Evolutionary conservation across 2,329 filamentous ascomycete genomes (phyloP).

Genomic region (Xylaria sp.): DNA sequence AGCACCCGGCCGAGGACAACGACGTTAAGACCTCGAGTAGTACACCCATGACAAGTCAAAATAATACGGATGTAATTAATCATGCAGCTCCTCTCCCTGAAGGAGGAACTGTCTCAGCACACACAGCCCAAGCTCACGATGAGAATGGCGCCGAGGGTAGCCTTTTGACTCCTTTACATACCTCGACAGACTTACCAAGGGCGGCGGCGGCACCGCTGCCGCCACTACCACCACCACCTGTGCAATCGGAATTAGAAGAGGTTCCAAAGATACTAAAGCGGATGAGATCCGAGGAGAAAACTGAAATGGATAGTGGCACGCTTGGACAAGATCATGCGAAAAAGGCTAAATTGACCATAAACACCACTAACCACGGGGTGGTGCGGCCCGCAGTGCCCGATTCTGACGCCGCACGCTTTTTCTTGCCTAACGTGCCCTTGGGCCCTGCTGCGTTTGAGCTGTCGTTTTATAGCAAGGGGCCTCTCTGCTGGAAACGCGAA

Average conservation of each 20-base stretch:
- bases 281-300: conserved; percentile 18
- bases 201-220: too few species aligned
- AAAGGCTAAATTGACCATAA: conserved; percentile 15
- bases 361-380: not conserved
- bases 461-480: conserved; percentile 38
- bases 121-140: not conserved
- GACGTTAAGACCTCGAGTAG: not conserved
- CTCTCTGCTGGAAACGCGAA: conserved; percentile 38
- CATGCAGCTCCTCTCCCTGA: not conserved
- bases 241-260: not conserved
- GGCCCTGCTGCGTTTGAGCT: conserved; percentile 40
- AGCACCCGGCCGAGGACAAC: not conserved
- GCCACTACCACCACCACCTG: not conserved
- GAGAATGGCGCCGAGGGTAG: not conserved
- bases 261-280: conserved; percentile 17
- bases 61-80: not conserved
- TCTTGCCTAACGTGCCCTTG: conserved; percentile 6
- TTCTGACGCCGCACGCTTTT: not conserved
- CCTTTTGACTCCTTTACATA: not conserved
- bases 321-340: conserved; percentile 2
- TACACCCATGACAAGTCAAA: not conserved
- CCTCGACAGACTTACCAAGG: not conserved
- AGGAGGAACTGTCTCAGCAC: not conserved
- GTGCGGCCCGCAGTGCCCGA: not conserved
- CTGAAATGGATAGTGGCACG: not conserved